Conservation (phyloP, 768 basidiomycete species). For the Termitomyces sp. region DNA sequence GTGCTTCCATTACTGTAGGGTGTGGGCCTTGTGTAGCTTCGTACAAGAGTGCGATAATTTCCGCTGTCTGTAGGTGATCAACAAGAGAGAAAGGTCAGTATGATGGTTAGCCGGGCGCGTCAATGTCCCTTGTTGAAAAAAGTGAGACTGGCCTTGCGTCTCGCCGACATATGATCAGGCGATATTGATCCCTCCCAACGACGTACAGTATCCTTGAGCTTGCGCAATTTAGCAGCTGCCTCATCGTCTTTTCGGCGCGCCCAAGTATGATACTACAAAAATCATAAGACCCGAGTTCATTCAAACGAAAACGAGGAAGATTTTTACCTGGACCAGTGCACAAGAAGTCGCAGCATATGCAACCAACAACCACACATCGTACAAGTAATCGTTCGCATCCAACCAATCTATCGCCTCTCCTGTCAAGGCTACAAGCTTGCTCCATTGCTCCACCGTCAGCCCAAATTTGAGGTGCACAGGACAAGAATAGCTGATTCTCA, state of each 20-base stretch:
- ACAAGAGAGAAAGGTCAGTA: not conserved
- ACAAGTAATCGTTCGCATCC: slow-evolving; percentile 70
- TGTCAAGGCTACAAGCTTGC: slow-evolving; percentile 64
- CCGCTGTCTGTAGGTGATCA: slow-evolving; percentile 62
- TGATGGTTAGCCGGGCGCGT: not conserved
- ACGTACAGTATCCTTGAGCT: slow-evolving; percentile 79
- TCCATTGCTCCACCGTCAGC: slow-evolving; percentile 80
- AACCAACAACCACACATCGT: slow-evolving; percentile 85
- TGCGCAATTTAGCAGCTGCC: slow-evolving; percentile 71
- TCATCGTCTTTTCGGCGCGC: slow-evolving; percentile 76
- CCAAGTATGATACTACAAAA: slow-evolving; percentile 85
- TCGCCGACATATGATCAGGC: slow-evolving; percentile 91
- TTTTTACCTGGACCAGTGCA: slow-evolving; percentile 86
- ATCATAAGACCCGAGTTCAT: slow-evolving; percentile 4
- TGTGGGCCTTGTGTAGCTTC: slow-evolving; percentile 85
- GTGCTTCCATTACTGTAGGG: slow-evolving; percentile 45
- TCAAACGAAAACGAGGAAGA: too few species aligned
- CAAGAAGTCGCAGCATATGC: slow-evolving; percentile 87
- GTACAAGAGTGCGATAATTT: slow-evolving; percentile 88
- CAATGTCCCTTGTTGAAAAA: slow-evolving; percentile 15
- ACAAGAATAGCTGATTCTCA: slow-evolving; percentile 93
- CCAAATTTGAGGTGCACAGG: slow-evolving; percentile 88
- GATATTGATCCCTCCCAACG: slow-evolving; percentile 86
- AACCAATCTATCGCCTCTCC: slow-evolving; percentile 90
- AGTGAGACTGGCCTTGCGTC: slow-evolving; percentile 68